Evolutionary conservation across 352 stramenopile genomes (phyloP).

Genomic region (Phytophthora colocasiae): DNA sequence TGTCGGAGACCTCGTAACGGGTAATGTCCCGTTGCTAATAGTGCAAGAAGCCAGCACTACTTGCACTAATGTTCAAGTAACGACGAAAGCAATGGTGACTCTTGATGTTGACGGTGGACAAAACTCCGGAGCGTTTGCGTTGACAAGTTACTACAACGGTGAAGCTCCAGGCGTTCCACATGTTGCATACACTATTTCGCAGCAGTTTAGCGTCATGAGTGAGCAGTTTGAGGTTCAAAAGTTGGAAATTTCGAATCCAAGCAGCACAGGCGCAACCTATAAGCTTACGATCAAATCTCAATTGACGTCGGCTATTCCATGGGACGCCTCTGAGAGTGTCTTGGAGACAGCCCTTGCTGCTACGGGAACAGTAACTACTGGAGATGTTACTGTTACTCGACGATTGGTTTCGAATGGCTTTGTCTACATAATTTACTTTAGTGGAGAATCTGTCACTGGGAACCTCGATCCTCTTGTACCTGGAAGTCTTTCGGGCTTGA

Average conservation of each 20-base stretch:
- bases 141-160: slow-evolving; percentile 57
- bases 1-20: slow-evolving; percentile 59
- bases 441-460: slow-evolving; percentile 47
- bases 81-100: slow-evolving; percentile 26
- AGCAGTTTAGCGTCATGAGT: slow-evolving; percentile 72
- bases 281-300: slow-evolving; percentile 40
- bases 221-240: slow-evolving; percentile 80
- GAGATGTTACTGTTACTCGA: slow-evolving; percentile 64
- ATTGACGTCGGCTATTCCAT: slow-evolving; percentile 49
- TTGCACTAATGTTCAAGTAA: slow-evolving; percentile 13
- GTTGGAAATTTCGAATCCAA: slow-evolving; percentile 61
- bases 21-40: slow-evolving; percentile 49
- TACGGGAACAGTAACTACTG: slow-evolving; percentile 12
- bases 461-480: slow-evolving; percentile 34
- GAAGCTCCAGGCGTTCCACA: slow-evolving; percentile 48
- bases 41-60: slow-evolving; percentile 10
- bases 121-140: slow-evolving; percentile 45
- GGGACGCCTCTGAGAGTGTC: slow-evolving; percentile 58
- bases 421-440: slow-evolving; percentile 83
- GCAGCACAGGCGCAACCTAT: slow-evolving; percentile 42
- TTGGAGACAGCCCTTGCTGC: slow-evolving; percentile 33
- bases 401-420: slow-evolving; percentile 57
- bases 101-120: slow-evolving; percentile 34
- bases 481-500: slow-evolving; percentile 34
- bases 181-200: slow-evolving; percentile 65